phyloP scores from a whole-genome alignment of 176 grass and related monocot genomes.

The Triticum monococcum region DNA sequence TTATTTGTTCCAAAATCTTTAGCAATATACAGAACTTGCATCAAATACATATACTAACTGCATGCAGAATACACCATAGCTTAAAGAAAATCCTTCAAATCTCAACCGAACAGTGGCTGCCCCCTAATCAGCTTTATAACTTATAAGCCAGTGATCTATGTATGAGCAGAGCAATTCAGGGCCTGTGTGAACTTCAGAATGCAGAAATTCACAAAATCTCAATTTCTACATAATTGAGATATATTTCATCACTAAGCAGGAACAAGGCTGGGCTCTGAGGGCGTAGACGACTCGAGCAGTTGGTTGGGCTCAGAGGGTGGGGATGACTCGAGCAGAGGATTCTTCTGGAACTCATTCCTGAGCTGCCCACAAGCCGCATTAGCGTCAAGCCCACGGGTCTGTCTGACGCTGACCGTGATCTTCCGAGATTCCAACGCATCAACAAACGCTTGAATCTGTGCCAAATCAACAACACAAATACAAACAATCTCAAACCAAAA shows the following conservation, averaged over 20 bases:
- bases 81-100: too few relatives aligned
- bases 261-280: slow-evolving; percentile 34
- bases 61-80: too few relatives aligned
- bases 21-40: not conserved
- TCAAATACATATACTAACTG: not conserved
- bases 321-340: slow-evolving; percentile 45
- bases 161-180: not conserved
- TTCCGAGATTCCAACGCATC: slow-evolving; percentile 65
- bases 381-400: slow-evolving; percentile 87
- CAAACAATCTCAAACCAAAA: not conserved
- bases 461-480: not conserved
- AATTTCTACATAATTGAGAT: not conserved
- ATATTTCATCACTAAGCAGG: slow-evolving; percentile 11
- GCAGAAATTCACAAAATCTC: not conserved
- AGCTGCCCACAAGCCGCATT: slow-evolving; percentile 95
- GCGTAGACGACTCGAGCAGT: slow-evolving; percentile 22
- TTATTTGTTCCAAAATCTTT: not conserved
- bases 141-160: not conserved
- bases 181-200: not conserved
- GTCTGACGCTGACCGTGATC: slow-evolving; percentile 79
- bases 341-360: slow-evolving; percentile 88
- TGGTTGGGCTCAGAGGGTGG: slow-evolving; percentile 25
- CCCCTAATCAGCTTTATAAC: not conserved
- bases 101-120: not conserved
- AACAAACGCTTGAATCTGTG: slow-evolving; percentile 66